Conservation (phyloP, 1,139 yeast genomes). For the Yamadazyma dushanensis region DNA sequence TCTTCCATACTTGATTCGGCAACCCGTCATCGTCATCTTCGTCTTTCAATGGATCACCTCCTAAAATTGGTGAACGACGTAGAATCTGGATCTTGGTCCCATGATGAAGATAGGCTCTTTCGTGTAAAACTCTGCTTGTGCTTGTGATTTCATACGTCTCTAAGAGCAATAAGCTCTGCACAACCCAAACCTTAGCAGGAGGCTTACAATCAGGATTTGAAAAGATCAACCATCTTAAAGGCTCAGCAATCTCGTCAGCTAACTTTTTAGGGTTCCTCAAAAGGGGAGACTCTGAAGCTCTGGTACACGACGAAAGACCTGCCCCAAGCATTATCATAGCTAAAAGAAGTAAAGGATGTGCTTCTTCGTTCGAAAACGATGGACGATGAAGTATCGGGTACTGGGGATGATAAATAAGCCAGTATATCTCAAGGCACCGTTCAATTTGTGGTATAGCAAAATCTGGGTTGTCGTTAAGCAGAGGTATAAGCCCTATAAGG, state of each 20-base stretch:
- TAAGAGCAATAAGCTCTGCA: slow-evolving; percentile 59
- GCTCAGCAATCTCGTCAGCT: slow-evolving; percentile 52
- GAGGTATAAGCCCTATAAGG: slow-evolving; percentile 32
- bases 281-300: slow-evolving; percentile 13
- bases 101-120: slow-evolving; percentile 71
- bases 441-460: slow-evolving; percentile 27
- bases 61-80: slow-evolving; percentile 66
- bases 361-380: slow-evolving; percentile 51
- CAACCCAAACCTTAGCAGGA: slow-evolving; percentile 61
- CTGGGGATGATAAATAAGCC: slow-evolving; percentile 61
- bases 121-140: slow-evolving; percentile 55
- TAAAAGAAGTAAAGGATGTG: slow-evolving; percentile 53
- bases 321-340: slow-evolving; percentile 62
- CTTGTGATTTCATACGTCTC: slow-evolving; percentile 59
- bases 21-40: slow-evolving; percentile 18
- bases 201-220: slow-evolving; percentile 52
- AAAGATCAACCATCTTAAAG: slow-evolving; percentile 61
- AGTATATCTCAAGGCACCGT: slow-evolving; percentile 36
- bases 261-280: slow-evolving; percentile 21
- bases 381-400: slow-evolving; percentile 62
- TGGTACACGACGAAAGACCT: slow-evolving; percentile 24
- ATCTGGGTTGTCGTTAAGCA: slow-evolving; percentile 28
- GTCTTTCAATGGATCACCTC: slow-evolving; percentile 53
- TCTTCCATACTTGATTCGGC: slow-evolving; percentile 24
- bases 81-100: slow-evolving; percentile 71